A percentile compares a stretch with the other conserved stretches of the same genome.
These are phyloP conservation scores for Wakefieldia striispora DNA, from an alignment of 768 basidiomycete species.

Conservation along the genomic window DNA sequence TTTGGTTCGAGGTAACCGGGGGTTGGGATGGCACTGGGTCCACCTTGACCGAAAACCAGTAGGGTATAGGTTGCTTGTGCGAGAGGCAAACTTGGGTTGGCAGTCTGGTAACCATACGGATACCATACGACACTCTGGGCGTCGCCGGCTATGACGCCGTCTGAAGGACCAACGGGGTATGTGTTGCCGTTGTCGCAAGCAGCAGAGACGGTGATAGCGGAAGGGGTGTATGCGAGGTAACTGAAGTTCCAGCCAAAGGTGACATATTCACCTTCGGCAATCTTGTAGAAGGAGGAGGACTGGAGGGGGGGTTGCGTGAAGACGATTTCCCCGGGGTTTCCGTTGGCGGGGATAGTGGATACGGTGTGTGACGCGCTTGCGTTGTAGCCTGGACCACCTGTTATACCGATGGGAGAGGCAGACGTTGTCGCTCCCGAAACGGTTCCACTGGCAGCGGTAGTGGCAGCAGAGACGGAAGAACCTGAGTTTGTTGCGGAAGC, in stretches of 20 bases:
- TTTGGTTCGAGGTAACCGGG: slow-evolving; percentile 57
- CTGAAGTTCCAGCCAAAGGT: slow-evolving; percentile 78
- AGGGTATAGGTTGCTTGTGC: slow-evolving; percentile 61
- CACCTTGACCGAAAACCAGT: slow-evolving; percentile 54
- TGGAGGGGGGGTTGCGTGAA: slow-evolving; percentile 60
- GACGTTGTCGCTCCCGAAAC: not conserved
- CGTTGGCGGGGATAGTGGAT: slow-evolving; percentile 35
- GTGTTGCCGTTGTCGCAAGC: slow-evolving; percentile 67
- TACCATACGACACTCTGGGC: slow-evolving; percentile 58
- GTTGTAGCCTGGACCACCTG: slow-evolving; percentile 26
- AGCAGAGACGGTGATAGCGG: slow-evolving; percentile 58
- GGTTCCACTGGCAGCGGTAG: not conserved
- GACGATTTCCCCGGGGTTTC: slow-evolving; percentile 42
- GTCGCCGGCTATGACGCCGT: slow-evolving; percentile 50
- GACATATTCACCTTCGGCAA: slow-evolving; percentile 50
- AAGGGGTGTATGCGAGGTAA: slow-evolving; percentile 50
- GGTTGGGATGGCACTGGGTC: slow-evolving; percentile 44
- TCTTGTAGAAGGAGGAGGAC: slow-evolving; percentile 65
- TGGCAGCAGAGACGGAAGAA: slow-evolving; percentile 1
- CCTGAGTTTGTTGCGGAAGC: slow-evolving; percentile 3
- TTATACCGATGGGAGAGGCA: slow-evolving; percentile 16
- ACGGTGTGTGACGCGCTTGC: slow-evolving; percentile 16
- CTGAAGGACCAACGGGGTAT: slow-evolving; percentile 60
- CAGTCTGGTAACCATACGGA: slow-evolving; percentile 52
- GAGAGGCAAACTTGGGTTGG: slow-evolving; percentile 51